These are phyloP conservation scores for Globisporangium irregulare DNA, from an alignment of 352 stramenopile genomes.

Conservation along the genomic window DNA sequence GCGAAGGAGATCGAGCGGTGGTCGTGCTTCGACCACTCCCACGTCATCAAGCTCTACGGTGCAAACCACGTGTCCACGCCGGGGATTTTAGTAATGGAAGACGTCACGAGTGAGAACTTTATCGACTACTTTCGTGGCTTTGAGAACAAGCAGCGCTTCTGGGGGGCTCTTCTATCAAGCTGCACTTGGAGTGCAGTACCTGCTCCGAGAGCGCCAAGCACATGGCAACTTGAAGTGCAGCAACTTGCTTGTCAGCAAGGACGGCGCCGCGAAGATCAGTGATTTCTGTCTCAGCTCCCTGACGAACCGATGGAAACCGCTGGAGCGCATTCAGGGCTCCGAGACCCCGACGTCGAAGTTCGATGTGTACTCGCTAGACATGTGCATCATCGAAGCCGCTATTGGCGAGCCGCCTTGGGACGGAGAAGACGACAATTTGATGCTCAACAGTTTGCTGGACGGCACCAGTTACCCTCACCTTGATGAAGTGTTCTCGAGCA, in stretches of 20 bases:
- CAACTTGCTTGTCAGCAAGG: slow-evolving; percentile 73
- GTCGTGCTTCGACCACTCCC: slow-evolving; percentile 26
- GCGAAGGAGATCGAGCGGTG: slow-evolving; percentile 35
- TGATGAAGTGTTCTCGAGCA: neutral
- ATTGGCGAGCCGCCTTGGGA: neutral
- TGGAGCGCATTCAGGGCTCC: slow-evolving; percentile 21
- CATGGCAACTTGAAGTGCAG: slow-evolving; percentile 86
- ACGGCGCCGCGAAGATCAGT: slow-evolving; percentile 32
- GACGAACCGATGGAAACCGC: slow-evolving; percentile 32
- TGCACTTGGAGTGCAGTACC: slow-evolving; percentile 42
- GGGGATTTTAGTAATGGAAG: slow-evolving; percentile 30
- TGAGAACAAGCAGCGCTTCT: slow-evolving; percentile 18
- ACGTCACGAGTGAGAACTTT: slow-evolving; percentile 32
- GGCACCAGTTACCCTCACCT: neutral
- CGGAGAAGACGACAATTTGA: neutral
- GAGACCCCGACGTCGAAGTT: neutral
- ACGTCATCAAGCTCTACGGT: slow-evolving; percentile 32
- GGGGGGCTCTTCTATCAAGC: slow-evolving; percentile 32
- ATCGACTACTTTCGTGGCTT: slow-evolving; percentile 20
- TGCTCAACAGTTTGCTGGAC: neutral
- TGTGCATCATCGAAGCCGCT: slow-evolving; percentile 2
- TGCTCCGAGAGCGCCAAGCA: slow-evolving; percentile 45
- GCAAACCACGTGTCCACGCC: slow-evolving; percentile 6
- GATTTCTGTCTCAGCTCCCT: slow-evolving; percentile 40
- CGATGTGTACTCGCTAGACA: slow-evolving; percentile 2